Evolutionary conservation across 2,329 filamentous ascomycete genomes (phyloP).

Genomic region (Phialemoniopsis sp.): DNA sequence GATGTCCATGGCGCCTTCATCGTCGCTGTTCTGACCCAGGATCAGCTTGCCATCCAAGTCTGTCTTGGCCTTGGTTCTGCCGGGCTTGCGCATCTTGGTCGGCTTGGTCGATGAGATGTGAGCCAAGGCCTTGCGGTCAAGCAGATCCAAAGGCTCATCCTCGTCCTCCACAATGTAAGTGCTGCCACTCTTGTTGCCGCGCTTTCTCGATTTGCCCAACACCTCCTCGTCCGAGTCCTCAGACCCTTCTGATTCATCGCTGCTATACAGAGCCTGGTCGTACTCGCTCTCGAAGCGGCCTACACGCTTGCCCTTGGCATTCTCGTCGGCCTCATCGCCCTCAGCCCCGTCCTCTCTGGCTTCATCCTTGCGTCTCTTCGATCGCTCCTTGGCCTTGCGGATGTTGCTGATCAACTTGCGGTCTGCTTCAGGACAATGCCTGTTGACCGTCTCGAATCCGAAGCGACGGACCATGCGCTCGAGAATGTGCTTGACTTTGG

Average conservation of each 20-base stretch:
- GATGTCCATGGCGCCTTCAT: slow-evolving; percentile 57
- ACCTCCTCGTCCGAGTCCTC: slow-evolving; percentile 53
- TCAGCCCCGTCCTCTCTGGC: slow-evolving; percentile 50
- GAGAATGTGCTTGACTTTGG: slow-evolving; percentile 96
- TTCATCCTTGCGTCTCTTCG: slow-evolving; percentile 82
- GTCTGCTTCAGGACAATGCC: slow-evolving; percentile 78
- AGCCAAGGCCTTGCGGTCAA: slow-evolving; percentile 83
- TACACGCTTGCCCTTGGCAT: slow-evolving; percentile 42
- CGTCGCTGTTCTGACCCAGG: slow-evolving; percentile 50
- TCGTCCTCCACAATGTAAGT: slow-evolving; percentile 93
- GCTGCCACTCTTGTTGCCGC: slow-evolving; percentile 56
- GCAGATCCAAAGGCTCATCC: slow-evolving; percentile 89
- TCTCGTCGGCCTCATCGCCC: slow-evolving; percentile 49
- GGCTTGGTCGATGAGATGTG: slow-evolving; percentile 93
- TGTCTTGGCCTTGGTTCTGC: slow-evolving; percentile 61
- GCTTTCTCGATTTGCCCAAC: slow-evolving; percentile 29
- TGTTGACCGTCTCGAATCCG: slow-evolving; percentile 75
- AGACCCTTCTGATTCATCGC: slow-evolving; percentile 59
- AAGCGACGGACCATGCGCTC: slow-evolving; percentile 93
- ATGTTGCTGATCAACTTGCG: slow-evolving; percentile 91
- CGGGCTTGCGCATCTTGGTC: slow-evolving; percentile 54
- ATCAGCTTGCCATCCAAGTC: slow-evolving; percentile 80
- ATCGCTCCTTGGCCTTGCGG: slow-evolving; percentile 87
- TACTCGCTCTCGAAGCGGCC: slow-evolving; percentile 85
- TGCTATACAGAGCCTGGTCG: slow-evolving; percentile 92